Base-by-base conservation (phyloP, 192 early-diverging fungal species). In the Umbelopsis sp. region DNA sequence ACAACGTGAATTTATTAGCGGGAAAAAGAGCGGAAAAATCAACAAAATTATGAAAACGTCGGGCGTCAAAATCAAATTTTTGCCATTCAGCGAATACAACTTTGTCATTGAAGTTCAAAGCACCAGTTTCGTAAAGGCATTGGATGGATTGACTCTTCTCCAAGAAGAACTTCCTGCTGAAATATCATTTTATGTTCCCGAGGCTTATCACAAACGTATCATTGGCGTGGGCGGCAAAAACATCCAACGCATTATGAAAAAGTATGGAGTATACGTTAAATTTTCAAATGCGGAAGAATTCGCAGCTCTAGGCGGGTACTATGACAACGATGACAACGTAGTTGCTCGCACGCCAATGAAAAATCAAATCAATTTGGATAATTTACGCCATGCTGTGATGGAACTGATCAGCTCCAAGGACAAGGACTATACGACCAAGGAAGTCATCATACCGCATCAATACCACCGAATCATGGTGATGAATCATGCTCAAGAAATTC, bases 181-280 rank as follows among this genome's bases (percentile, higher is more conserved):
- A 65, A 91, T 93, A 51, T 91, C 89, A 10, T 95, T 95, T 67
- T 89, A 88, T 77, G 88, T 95, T 5, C 92, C 92, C 32, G 92
- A 95, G 68, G 77, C 88, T 1, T 91, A 86, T 72, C 93, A 95
- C 81, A 95, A 95, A 77, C 85, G 93, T 12, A 95, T 95, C 70
- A 95, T 95, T 68, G 93, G 93, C 6, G 92, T 94, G 17, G 92
- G 91, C 8, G 93, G 93, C 68, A 94, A 92, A 54, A 95, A 95
- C 76, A 94, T 95, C 49, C 93, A 95, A 66, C 83, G 91, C 38
- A 95, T 95, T 71, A 95, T 95, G 93, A 95, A 95, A 50, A 91
- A 92, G 68, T 92, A 85, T 69, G 93, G 92, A 21, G 93, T 95
- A 0, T 95, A 93, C 71, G 92, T 95, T 65, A 95, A 95, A 71